phyloP scores from a whole-genome alignment of 495 filamentous ascomycete genomes.

The Penicillium psychrofluorescens region DNA sequence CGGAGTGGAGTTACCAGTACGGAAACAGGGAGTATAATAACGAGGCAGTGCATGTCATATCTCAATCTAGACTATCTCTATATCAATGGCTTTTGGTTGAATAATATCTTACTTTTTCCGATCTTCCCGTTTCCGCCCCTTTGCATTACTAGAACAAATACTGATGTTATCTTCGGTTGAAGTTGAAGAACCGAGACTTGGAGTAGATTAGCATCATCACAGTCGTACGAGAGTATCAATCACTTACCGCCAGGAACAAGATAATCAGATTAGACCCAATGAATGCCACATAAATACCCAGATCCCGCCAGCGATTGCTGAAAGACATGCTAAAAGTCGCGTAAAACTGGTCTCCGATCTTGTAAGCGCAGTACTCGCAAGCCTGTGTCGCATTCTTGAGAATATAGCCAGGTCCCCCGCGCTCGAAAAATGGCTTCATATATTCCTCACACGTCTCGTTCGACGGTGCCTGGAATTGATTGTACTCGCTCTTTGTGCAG shows the following conservation, averaged over 20 bases:
- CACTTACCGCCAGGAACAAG: constrained; percentile 52
- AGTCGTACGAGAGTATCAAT: neutral
- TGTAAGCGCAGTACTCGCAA: constrained; percentile 75
- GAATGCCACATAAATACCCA: constrained; percentile 70
- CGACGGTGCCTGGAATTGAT: constrained; percentile 51
- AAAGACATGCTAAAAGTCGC: constrained; percentile 54
- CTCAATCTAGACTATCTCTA: neutral
- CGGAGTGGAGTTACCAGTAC: too few species aligned
- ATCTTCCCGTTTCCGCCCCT: too few species aligned
- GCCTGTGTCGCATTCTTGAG: constrained; percentile 45
- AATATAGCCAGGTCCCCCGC: constrained; percentile 61
- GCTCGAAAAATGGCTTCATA: constrained; percentile 60
- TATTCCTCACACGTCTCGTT: constrained; percentile 64
- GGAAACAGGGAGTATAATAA: too few species aligned
- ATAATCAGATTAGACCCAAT: constrained; percentile 71
- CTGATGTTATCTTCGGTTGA: constrained; percentile 48
- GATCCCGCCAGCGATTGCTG: constrained; percentile 65
- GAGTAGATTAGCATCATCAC: constrained; percentile 10
- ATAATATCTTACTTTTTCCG: too few species aligned
- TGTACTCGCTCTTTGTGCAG: constrained; percentile 51
- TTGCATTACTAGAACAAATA: neutral
- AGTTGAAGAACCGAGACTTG: constrained; percentile 58
- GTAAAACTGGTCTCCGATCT: constrained; percentile 73
- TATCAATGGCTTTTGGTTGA: neutral
- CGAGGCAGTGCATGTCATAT: too few species aligned